Percentiles rank a stretch among this genome's conserved stretches.
These are phyloP conservation scores for Saksenaea vasiformis DNA, from an alignment of 371 early-diverging fungal genomes.

Conservation along the genomic window DNA sequence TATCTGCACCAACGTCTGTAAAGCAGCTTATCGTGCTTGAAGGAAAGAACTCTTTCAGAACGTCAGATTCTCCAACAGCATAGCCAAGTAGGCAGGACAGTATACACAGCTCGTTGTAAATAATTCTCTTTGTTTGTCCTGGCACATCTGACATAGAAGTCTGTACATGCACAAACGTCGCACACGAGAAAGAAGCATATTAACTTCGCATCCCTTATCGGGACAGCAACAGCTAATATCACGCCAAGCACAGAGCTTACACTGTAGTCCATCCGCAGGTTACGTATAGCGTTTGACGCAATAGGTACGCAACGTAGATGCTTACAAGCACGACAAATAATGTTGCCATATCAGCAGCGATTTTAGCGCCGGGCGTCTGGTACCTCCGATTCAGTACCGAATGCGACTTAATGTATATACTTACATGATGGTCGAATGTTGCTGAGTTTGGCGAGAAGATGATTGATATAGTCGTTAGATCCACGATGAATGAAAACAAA, in stretches of 20 bases:
- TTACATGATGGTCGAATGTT: too few species aligned
- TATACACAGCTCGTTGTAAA: slow-evolving; percentile 5
- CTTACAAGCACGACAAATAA: too few species aligned
- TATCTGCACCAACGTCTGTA: not conserved
- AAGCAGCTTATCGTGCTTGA: not conserved
- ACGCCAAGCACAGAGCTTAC: slow-evolving; percentile 19
- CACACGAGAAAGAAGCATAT: slow-evolving; percentile 14
- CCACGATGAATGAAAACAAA: not conserved
- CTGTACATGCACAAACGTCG: slow-evolving; percentile 11
- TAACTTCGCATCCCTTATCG: slow-evolving; percentile 11
- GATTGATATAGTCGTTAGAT: too few species aligned
- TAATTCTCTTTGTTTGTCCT: not conserved
- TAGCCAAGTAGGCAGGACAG: not conserved
- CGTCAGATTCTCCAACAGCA: not conserved
- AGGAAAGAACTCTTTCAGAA: slow-evolving; percentile 1
- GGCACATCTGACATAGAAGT: not conserved
- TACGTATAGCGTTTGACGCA: slow-evolving; percentile 19
- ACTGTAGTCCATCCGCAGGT: slow-evolving; percentile 6
- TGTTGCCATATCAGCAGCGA: too few species aligned
- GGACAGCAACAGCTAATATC: slow-evolving; percentile 18
- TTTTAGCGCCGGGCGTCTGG: too few species aligned
- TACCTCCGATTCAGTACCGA: too few species aligned
- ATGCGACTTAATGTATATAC: too few species aligned
- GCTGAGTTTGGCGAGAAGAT: too few species aligned
- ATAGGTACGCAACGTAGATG: too few species aligned